phyloP scores from a whole-genome alignment of 306 rosid species.

The Cicer cuneatum region DNA sequence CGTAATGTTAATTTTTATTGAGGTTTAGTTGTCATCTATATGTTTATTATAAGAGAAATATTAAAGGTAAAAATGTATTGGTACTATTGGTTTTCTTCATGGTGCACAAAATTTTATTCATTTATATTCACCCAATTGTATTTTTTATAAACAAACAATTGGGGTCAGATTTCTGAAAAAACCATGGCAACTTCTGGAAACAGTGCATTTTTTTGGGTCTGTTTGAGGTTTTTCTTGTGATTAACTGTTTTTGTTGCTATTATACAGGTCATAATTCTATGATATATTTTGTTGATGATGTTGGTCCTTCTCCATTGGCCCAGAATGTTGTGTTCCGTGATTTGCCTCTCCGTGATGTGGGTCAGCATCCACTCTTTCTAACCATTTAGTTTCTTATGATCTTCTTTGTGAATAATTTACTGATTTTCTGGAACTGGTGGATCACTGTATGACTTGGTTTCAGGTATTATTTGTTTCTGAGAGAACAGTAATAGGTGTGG shows the following conservation, averaged over 20 bases:
- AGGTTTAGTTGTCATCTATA: conserved; percentile 35
- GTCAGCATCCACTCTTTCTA: conserved; percentile 90
- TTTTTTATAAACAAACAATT: neutral
- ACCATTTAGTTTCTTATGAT: conserved; percentile 37
- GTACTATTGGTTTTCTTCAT: neutral
- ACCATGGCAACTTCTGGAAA: conserved; percentile 18
- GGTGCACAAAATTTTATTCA: conserved; percentile 14
- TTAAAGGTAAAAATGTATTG: neutral
- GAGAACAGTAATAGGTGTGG: conserved; percentile 84
- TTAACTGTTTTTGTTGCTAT: conserved; percentile 45
- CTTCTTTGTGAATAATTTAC: conserved; percentile 42
- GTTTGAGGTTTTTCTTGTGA: conserved; percentile 31
- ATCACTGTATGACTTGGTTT: conserved; percentile 48
- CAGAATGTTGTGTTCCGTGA: conserved; percentile 88
- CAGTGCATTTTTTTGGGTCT: conserved; percentile 24
- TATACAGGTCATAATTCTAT: conserved; percentile 88
- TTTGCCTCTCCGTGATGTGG: conserved; percentile 99
- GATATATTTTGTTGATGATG: conserved; percentile 91
- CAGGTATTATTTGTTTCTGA: conserved; percentile 96
- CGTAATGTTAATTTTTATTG: conserved; percentile 2
- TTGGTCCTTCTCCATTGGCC: conserved; percentile 95
- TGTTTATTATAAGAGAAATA: conserved; percentile 33
- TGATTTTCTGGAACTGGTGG: conserved; percentile 54
- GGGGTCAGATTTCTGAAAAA: conserved; percentile 16
- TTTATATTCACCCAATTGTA: neutral